phyloP scores from a whole-genome alignment of 306 rosid species.

The Calophaca sinica region DNA sequence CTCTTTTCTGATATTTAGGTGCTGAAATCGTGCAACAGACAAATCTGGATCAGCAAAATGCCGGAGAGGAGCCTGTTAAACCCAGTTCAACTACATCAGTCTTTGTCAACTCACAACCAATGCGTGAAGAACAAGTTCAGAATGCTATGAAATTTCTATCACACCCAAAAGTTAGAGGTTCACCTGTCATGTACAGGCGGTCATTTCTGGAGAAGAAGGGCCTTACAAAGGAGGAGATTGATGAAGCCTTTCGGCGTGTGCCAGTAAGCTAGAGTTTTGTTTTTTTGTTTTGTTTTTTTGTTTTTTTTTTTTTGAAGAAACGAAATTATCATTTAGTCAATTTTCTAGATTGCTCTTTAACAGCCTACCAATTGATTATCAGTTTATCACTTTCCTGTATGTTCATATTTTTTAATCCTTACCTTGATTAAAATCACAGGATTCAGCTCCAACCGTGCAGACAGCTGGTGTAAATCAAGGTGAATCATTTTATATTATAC shows the following conservation, averaged over 20 bases:
- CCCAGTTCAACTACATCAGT: conserved; percentile 65
- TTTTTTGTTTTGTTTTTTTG: too few species aligned
- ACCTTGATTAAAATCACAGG: conserved; percentile 58
- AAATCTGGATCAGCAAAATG: conserved; percentile 59
- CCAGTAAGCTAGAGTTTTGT: conserved; percentile 63
- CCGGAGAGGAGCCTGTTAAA: conserved; percentile 61
- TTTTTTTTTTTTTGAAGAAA: background rate
- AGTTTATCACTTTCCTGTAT: conserved; percentile 17
- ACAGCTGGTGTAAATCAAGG: conserved; percentile 75
- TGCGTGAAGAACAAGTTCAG: conserved; percentile 94
- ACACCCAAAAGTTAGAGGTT: conserved; percentile 91
- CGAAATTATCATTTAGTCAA: background rate
- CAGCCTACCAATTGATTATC: conserved; percentile 15
- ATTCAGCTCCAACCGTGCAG: conserved; percentile 72
- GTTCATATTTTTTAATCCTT: conserved; percentile 36
- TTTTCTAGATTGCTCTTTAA: background rate
- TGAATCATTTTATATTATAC: conserved; percentile 36
- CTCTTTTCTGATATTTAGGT: conserved; percentile 45
- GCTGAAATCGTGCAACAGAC: conserved; percentile 52
- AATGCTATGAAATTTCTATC: conserved; percentile 93
- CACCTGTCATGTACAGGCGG: conserved; percentile 84
- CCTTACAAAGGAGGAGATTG: conserved; percentile 97
- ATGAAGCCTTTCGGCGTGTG: conserved; percentile 90
- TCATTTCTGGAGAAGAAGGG: conserved; percentile 96
- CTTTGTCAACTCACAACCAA: conserved; percentile 83